Base-by-base conservation (phyloP, 495 filamentous ascomycete species). In the Aspergillus sclerotiicarbonarius region DNA sequence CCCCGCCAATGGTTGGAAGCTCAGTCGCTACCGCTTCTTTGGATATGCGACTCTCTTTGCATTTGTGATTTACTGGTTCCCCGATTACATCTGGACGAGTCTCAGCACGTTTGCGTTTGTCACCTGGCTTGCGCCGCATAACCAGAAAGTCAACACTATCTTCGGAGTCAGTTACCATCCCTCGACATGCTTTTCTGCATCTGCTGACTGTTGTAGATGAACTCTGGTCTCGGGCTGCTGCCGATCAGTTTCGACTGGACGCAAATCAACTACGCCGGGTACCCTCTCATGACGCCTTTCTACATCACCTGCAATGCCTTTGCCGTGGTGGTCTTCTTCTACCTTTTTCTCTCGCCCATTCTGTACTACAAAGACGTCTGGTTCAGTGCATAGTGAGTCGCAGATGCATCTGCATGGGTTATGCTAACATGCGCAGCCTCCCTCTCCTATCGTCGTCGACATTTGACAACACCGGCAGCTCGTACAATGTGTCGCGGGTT, bases 171-270 rank as follows among this genome's bases (percentile, higher is more conserved):
- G 87, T 62, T 89, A 89, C 78, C 65, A 79, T n/a, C n/a, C n/a
- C n/a, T n/a, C n/a, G n/a, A n/a, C 88, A 33, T 67, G 89, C 52
- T 90, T 85, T 6, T 86, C 85, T 90, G 62, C 80, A 82, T 0
- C 87, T 87, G 3, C 88, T 86, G 63, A 47, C 19, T 16, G 8
- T 3, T n/a, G 3, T 84, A 90, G 48, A 86, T 90, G 31, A 75
- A 83, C 30, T 91, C 90, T 6, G 90, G 90, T 29, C 71, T 93
- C 35, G 90, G 90, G 0, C 66, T 93, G 15, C 87, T 92, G 57
- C 90, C 90, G 10, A 64, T 93, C 58, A 92, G 88, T 0, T 90
- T 93, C 59, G 90, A 93, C 72, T 68, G 66, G 66, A 80, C 84
- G 76, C 7, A 81, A 75, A 55, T 68, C 65, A 29, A 82, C 80